Percentiles rank a stretch among this genome's conserved stretches.
These are phyloP conservation scores for Gossypium trilobum DNA, from an alignment of 441 rosid species.

Conservation along the genomic window DNA sequence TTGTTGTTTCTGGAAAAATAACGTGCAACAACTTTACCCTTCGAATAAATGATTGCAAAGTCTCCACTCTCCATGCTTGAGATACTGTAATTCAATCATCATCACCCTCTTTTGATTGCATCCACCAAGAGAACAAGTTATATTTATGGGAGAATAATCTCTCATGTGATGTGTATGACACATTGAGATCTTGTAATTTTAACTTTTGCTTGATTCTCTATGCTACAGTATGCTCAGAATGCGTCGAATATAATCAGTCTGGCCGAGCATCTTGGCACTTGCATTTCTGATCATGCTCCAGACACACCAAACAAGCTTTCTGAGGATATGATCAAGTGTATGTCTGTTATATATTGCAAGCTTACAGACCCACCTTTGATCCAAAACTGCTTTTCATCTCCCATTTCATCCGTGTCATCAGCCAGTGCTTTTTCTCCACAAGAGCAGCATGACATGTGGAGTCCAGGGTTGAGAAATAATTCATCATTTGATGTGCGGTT, in stretches of 20 bases:
- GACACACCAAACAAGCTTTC: slow-evolving; percentile 78
- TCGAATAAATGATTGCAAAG: not conserved
- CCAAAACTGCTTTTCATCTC: slow-evolving; percentile 57
- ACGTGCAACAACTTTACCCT: not conserved
- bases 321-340: slow-evolving; percentile 85
- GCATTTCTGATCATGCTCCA: slow-evolving; percentile 73
- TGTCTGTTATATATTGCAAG: slow-evolving; percentile 77
- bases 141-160: not conserved
- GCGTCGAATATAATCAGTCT: slow-evolving; percentile 58
- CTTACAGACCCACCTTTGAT: slow-evolving; percentile 68
- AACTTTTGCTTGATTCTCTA: slow-evolving; percentile 11
- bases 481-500: slow-evolving; percentile 67
- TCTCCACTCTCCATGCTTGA: not conserved
- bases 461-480: slow-evolving; percentile 67
- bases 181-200: slow-evolving; percentile 1
- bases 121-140: not conserved
- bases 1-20: not conserved
- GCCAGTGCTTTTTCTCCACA: slow-evolving; percentile 57
- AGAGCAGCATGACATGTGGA: slow-evolving; percentile 67
- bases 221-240: slow-evolving; percentile 48
- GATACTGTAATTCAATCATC: not conserved
- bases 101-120: slow-evolving; percentile 6
- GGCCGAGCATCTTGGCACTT: slow-evolving; percentile 85
- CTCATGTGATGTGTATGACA: not conserved
- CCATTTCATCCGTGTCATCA: slow-evolving; percentile 70